Conservation (phyloP, 1,284 basidiomycete genomes). For the Austroboletus niveus region DNA sequence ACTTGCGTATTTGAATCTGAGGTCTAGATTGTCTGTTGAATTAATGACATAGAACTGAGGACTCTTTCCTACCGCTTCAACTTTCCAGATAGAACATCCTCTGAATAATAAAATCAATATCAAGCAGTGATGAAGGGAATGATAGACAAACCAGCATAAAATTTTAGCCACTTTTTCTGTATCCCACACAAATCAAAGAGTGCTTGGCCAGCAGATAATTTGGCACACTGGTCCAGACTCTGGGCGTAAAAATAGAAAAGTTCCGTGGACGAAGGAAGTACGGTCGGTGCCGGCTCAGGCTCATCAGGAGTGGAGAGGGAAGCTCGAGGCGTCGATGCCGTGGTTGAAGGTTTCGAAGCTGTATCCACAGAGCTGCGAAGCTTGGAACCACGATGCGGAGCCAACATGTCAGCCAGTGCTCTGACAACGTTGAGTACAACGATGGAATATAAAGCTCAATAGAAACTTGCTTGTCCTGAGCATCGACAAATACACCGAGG, state of each 20-base stretch:
- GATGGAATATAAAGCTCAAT: background rate
- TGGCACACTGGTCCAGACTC: conserved; percentile 91
- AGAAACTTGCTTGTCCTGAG: conserved; percentile 79
- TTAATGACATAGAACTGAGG: background rate
- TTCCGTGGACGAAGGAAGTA: conserved; percentile 93
- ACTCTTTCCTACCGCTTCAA: conserved; percentile 57
- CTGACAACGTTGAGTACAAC: conserved; percentile 36
- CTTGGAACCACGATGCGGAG: conserved; percentile 65
- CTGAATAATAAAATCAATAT: conserved; percentile 37
- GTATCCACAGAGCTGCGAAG: conserved; percentile 69
- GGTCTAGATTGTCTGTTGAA: conserved; percentile 30
- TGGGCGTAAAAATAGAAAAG: conserved; percentile 98
- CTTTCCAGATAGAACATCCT: conserved; percentile 78
- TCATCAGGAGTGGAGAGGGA: conserved; percentile 44
- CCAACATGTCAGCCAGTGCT: conserved; percentile 78
- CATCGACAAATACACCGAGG: conserved; percentile 91
- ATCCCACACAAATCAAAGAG: conserved; percentile 77
- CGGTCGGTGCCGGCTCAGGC: conserved; percentile 55
- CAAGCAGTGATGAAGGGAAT: background rate
- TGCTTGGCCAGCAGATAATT: conserved; percentile 77
- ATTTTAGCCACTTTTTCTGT: conserved; percentile 91
- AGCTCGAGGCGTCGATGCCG: conserved; percentile 37
- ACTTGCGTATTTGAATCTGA: conserved; percentile 53
- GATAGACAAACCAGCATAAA: conserved; percentile 80
- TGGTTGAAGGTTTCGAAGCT: conserved; percentile 23